Percentiles rank a stretch among this genome's conserved stretches.
Conservation (phyloP, 441 rosid species). For the Mallotus repandus region DNA sequence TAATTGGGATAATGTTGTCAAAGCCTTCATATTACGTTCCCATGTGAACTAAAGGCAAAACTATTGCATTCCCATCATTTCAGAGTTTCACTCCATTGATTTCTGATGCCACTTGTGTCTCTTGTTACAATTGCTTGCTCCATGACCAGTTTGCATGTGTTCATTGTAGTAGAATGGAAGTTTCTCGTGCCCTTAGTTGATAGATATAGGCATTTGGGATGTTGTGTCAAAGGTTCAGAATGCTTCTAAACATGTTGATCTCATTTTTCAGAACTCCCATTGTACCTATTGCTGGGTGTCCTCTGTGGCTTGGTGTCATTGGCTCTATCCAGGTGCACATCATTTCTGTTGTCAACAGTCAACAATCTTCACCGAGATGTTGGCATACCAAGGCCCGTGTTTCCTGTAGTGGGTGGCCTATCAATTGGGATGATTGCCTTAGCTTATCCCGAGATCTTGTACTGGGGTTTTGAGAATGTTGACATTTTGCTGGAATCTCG, state of each 20-base stretch:
- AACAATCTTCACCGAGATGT: conserved; percentile 56
- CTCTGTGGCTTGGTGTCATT: conserved; percentile 80
- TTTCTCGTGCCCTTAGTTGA: not conserved
- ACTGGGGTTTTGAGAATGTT: conserved; percentile 96
- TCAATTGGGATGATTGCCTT: conserved; percentile 67
- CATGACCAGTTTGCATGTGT: not conserved
- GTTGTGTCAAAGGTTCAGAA: not conserved
- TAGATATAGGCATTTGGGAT: conserved; percentile 11
- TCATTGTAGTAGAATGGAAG: not conserved
- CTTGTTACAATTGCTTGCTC: not conserved
- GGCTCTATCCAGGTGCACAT: conserved; percentile 74
- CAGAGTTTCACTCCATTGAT: not conserved
- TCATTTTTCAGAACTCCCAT: conserved; percentile 74
- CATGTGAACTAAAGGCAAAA: too few relatives aligned
- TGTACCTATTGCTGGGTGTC: conserved; percentile 80
- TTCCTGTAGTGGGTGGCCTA: conserved; percentile 76
- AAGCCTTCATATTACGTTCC: too few relatives aligned
- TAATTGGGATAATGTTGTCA: too few relatives aligned
- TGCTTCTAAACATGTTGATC: conserved; percentile 10
- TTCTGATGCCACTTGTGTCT: not conserved
- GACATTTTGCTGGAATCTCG: conserved; percentile 86
- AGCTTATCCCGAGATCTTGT: conserved; percentile 85
- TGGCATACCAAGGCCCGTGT: conserved; percentile 68
- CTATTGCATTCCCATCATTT: not conserved
- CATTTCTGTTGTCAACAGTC: conserved; percentile 49